A percentile compares a stretch with the other conserved stretches of the same genome.
Evolutionary conservation across 345 rosid species (phyloP).

Genomic region (Populus deltoides): DNA sequence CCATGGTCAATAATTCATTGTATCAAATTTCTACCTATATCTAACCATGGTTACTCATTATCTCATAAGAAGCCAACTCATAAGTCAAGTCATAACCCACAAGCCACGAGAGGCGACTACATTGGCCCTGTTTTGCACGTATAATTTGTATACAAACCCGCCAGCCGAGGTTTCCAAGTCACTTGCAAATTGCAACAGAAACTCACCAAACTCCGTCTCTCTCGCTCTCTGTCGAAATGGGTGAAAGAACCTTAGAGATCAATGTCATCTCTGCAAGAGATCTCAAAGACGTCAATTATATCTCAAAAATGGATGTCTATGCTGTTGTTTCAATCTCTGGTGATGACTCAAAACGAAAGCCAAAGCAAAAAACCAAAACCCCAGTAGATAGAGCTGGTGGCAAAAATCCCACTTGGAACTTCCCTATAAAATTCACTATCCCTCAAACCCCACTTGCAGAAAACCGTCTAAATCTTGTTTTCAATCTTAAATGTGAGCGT

Average conservation of each 20-base stretch:
- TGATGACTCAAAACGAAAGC: slow-evolving; percentile 12
- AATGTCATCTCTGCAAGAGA: slow-evolving; percentile 63
- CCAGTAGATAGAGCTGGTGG: slow-evolving; percentile 47
- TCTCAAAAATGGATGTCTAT: slow-evolving; percentile 84
- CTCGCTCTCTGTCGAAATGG: slow-evolving; percentile 34
- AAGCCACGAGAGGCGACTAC: not conserved
- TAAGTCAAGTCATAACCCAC: not conserved
- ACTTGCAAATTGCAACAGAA: not conserved
- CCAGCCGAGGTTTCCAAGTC: not conserved
- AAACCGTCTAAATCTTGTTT: slow-evolving; percentile 47
- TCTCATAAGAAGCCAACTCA: not conserved
- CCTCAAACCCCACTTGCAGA: slow-evolving; percentile 41
- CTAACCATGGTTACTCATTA: not conserved
- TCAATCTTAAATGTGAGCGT: slow-evolving; percentile 69
- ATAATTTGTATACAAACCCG: not conserved
- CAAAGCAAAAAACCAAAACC: slow-evolving; percentile 43
- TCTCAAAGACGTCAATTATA: slow-evolving; percentile 60
- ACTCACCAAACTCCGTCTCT: not conserved
- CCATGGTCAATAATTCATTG: not conserved
- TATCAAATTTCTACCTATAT: not conserved
- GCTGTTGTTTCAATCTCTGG: slow-evolving; percentile 59
- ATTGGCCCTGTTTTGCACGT: not conserved
- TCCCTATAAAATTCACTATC: slow-evolving; percentile 53
- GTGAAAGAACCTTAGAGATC: slow-evolving; percentile 51
- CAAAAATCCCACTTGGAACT: slow-evolving; percentile 65